phyloP scores from a whole-genome alignment of 164 flowering plant genomes.

The Vitis rupestris region DNA sequence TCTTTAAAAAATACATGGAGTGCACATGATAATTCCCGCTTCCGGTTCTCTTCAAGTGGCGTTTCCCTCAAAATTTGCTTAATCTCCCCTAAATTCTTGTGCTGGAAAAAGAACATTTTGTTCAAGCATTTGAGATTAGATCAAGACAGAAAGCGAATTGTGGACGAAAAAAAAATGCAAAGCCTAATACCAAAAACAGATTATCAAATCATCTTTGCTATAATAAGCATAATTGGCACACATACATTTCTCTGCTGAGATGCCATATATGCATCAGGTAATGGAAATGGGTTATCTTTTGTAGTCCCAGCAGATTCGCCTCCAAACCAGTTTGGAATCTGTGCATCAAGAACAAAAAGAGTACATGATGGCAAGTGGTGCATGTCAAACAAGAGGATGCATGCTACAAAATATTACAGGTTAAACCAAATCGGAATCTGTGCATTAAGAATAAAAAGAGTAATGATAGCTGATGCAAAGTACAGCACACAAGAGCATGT shows the following conservation, averaged over 20 bases:
- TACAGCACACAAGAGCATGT: not conserved
- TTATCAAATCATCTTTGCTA: constrained; percentile 3
- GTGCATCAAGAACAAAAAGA: constrained; percentile 19
- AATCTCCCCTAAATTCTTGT: constrained; percentile 60
- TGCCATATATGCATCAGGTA: constrained; percentile 74
- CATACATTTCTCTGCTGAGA: constrained; percentile 85
- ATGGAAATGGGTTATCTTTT: constrained; percentile 74
- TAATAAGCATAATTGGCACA: constrained; percentile 9
- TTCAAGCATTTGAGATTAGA: not conserved
- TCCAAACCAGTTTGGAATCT: constrained; percentile 90
- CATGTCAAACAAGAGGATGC: not conserved
- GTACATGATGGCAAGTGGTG: not conserved
- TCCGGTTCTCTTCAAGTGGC: constrained; percentile 77
- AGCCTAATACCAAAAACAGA: not conserved
- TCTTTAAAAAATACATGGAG: constrained; percentile 88
- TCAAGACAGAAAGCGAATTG: not conserved
- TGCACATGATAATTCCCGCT: constrained; percentile 79
- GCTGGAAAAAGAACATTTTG: constrained; percentile 38
- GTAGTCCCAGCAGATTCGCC: constrained; percentile 60
- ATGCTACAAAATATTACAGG: too few relatives aligned
- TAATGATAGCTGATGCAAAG: not conserved
- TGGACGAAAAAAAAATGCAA: not conserved
- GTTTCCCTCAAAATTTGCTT: constrained; percentile 74
- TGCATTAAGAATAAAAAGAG: constrained; percentile 10
- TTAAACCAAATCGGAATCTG: constrained; percentile 87